These are phyloP conservation scores for Alternaria sp. DNA, from an alignment of 2,329 filamentous ascomycete species.

Conservation along the genomic window DNA sequence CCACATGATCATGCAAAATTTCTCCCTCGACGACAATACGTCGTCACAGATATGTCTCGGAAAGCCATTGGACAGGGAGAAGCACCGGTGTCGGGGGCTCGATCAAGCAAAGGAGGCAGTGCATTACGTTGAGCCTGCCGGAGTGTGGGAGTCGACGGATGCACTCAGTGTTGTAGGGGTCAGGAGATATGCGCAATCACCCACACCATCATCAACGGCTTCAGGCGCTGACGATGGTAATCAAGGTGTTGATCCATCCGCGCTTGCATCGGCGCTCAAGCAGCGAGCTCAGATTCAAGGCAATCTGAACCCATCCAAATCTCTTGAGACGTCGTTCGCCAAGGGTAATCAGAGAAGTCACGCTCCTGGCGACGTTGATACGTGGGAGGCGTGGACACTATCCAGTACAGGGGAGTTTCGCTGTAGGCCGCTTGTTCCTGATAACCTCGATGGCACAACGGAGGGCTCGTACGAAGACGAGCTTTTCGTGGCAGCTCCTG, in stretches of 20 bases:
- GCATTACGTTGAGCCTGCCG: conserved; percentile 68
- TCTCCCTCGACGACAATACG: conserved; percentile 63
- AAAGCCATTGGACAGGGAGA: conserved; percentile 48
- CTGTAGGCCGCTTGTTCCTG: conserved; percentile 47
- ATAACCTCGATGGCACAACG: conserved; percentile 24
- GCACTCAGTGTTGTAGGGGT: conserved; percentile 71
- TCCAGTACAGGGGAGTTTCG: conserved; percentile 58
- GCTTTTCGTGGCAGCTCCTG: conserved; percentile 71
- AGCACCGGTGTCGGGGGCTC: conserved; percentile 47
- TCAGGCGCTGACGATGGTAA: conserved; percentile 37
- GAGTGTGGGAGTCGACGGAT: conserved; percentile 70
- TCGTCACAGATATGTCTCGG: conserved; percentile 66
- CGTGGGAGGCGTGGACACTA: conserved; percentile 65
- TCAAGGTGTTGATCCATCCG: conserved; percentile 18
- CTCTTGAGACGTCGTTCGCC: conserved; percentile 15
- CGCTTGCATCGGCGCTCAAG: conserved; percentile 38
- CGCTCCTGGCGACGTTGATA: conserved; percentile 40
- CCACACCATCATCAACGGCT: conserved; percentile 38
- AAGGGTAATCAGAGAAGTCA: conserved; percentile 6
- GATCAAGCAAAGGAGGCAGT: conserved; percentile 59
- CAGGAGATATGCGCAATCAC: conserved; percentile 56
- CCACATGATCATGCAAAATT: conserved; percentile 72
- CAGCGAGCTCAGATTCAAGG: conserved; percentile 35
- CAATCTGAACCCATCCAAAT: conserved; percentile 14
- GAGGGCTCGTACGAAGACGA: conserved; percentile 51